Base-by-base conservation (phyloP, 345 rosid genomes). In the Syzygium aromaticum region DNA sequence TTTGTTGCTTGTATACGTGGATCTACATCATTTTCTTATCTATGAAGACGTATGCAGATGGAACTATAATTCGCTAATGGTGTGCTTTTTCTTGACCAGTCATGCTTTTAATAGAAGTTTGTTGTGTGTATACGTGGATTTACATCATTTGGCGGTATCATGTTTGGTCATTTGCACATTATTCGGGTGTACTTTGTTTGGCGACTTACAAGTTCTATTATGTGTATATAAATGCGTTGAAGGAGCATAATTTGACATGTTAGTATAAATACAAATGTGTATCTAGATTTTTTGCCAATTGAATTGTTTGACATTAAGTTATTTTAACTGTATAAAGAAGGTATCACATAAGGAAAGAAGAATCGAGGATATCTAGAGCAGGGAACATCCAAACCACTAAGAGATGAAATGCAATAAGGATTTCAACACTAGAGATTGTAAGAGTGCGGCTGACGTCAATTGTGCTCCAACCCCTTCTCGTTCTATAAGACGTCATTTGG, bases 401-500 rank as follows among this genome's bases (percentile, higher is more conserved):
- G 27, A 54, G 59, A 54, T 54, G 59, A 25, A 54, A 54, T 19
- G 89, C 22, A 54, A 54, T 3, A 22, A 54, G 11, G 59, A 54
- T 0, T 54, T 54, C 59, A 54, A 54, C 25, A 54, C 8, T 21
- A 54, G 54, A 86, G 43, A 80, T 88, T 90, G 21, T 64, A 90
- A 59, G 46, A 1, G 59, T 54, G 59, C 5, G 59, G 27, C 27
- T 54, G 23, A 10, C 22, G 27, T 22, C 59, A 54, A 22, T 54
- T 54, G 77, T 84, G 54, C 86, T 84, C 87, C 77, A 90, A 54
- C 77, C 54, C 8, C 73, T 52, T n/a, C 38, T 57, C 15, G 77
- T 22, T 27, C 59, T 22, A 22, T 54, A 54, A 54, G 30, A 38
- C 25, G 21, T 86, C 94, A 51, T 93, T 94, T 89, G 95, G 96